Evolutionary conservation across 257 asterid species (phyloP), one percentile per base, ranked within the genome.

Genomic region (Leonotis leonurus): DNA sequence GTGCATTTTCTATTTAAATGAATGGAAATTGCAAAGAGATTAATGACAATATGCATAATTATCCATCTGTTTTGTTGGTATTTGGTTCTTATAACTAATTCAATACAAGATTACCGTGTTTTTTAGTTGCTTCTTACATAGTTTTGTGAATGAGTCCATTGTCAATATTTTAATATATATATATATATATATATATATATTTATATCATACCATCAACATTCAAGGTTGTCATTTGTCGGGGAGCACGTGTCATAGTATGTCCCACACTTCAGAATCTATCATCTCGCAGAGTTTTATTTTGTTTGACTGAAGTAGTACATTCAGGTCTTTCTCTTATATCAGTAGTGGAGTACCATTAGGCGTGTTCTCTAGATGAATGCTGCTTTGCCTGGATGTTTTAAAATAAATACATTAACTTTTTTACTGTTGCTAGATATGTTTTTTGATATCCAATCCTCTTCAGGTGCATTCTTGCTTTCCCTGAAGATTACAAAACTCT

Each of bases 391-490:
- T 43, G 2, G 20, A 52, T 26, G 35, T 44, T 24, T 40, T 18
- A 37, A 27, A 52, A 45, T 44, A 14, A 13, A 44, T 30, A 29
- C 21, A 48, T n/a, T 29, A 50, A 55, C 65, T 61, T 62, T 21
- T 40, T 26, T 27, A 44, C 33, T 18, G 17, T 30, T 20, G 29
- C 41, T 17, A 21, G 18, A 10, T 44, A 35, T 43, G 57, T n/a
- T 60, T 49, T 25, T 21, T 29, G 60, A 59, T 25, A 16, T 37
- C 56, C 68, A 54, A 62, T 76, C 40, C 45, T 66, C 65, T 68
- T 60, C 88, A 89, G 99, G 99, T 93, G 96, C 70, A 69, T 75
- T 74, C 86, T 83, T 69, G 94, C 96, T 75, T 89, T 93, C 73
- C 97, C 96, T 40, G 95, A 87, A 72, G 99, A 93, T 71, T 87